Evolutionary conservation across 306 rosid genomes (phyloP).

Genomic region (Casuarina equisetifolia): DNA sequence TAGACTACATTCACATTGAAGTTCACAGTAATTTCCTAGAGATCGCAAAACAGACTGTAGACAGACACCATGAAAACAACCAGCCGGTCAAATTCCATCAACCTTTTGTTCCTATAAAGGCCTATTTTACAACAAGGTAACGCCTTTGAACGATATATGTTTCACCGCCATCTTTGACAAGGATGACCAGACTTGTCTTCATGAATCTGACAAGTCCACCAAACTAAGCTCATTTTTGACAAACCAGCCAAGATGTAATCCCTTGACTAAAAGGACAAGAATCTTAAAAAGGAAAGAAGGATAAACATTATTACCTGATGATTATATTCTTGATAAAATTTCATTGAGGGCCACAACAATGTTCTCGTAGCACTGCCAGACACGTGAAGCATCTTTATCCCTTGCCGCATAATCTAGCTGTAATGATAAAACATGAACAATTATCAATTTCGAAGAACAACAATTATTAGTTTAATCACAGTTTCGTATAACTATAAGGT

Average conservation of each 20-base stretch:
- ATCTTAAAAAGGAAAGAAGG: slow-evolving; percentile 1
- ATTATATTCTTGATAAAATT: slow-evolving; percentile 55
- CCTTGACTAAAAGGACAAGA: neutral
- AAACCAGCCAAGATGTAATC: neutral
- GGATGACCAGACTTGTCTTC: neutral
- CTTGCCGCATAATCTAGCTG: slow-evolving; percentile 92
- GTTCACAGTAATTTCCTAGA: slow-evolving; percentile 8
- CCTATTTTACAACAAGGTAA: slow-evolving; percentile 4
- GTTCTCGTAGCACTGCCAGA: slow-evolving; percentile 57
- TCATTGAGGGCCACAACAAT: slow-evolving; percentile 54
- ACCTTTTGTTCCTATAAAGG: neutral
- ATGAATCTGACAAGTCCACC: slow-evolving; percentile 2
- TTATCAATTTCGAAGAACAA: neutral
- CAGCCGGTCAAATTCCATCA: slow-evolving; percentile 11
- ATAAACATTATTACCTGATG: neutral
- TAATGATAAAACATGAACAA: slow-evolving; percentile 10
- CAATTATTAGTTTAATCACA: too few species aligned
- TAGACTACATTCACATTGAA: slow-evolving; percentile 10
- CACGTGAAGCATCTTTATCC: slow-evolving; percentile 54
- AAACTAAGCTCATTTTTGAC: neutral
- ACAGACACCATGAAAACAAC: neutral
- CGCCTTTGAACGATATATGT: neutral
- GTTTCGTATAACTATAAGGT: too few species aligned
- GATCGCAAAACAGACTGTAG: slow-evolving; percentile 9
- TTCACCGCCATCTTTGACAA: neutral